phyloP scores from a whole-genome alignment of 2,329 filamentous ascomycete species.

The Podosphaera leucotricha region DNA sequence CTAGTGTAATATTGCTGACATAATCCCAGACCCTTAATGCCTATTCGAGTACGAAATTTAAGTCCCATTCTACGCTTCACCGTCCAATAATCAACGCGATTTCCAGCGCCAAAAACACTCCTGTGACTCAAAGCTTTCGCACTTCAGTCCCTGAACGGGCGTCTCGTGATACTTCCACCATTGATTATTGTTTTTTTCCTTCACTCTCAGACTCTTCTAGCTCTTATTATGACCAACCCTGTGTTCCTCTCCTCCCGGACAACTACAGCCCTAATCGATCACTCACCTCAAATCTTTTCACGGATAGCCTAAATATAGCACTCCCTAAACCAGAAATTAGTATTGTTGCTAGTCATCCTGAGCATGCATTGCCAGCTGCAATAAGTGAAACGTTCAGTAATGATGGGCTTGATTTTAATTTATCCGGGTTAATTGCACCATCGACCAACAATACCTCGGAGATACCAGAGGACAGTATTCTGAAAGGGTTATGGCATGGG shows the following conservation, averaged over 20 bases:
- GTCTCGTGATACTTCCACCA: conserved; percentile 13
- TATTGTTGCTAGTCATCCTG: conserved; percentile 33
- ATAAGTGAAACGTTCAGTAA: conserved; percentile 33
- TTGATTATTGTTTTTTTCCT: conserved; percentile 29
- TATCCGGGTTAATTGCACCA: conserved; percentile 24
- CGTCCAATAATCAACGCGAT: conserved; percentile 15
- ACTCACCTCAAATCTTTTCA: conserved; percentile 1
- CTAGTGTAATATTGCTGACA: neutral
- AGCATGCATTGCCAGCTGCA: conserved; percentile 25
- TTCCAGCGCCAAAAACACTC: conserved; percentile 22
- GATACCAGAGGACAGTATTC: conserved; percentile 21
- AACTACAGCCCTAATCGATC: conserved; percentile 21
- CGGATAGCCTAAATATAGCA: conserved; percentile 8
- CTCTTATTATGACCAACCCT: conserved; percentile 20
- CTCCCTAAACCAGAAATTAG: conserved; percentile 23
- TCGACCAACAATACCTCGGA: conserved; percentile 17
- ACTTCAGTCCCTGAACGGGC: conserved; percentile 21
- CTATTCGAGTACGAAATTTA: neutral
- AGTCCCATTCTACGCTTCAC: conserved; percentile 1
- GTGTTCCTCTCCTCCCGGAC: conserved; percentile 36
- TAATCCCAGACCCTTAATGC: neutral
- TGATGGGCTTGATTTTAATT: conserved; percentile 24
- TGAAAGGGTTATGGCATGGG: conserved; percentile 31
- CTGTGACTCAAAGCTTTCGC: conserved; percentile 38
- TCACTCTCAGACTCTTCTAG: conserved; percentile 16